Base-by-base conservation (phyloP, 345 rosid genomes). In the Dovyalis caffra region DNA sequence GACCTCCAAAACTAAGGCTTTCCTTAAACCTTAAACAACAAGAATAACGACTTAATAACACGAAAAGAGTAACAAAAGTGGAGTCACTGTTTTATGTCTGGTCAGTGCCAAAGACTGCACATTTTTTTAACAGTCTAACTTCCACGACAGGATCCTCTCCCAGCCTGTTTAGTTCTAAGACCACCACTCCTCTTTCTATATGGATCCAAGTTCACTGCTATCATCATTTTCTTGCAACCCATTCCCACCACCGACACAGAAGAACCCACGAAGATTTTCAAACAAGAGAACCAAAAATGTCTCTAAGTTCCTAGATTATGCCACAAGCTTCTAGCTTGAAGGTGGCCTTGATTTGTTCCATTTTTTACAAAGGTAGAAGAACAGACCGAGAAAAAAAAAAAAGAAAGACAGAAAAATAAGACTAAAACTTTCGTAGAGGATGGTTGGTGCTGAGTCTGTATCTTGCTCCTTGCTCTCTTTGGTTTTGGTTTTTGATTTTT, bases 61-160 rank as follows among this genome's bases (percentile, higher is more conserved):
- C 53, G 12, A 29, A 77, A 81, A 70, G 21, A 5, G 25, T 49
- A 6, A 20, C 56, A 49, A 20, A 49, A 49, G 23, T 20, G 56
- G n/a, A 20, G 56, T 49, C 56, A 2, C 56, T 49, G 56, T 21
- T 20, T 49, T 49, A n/a, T 49, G n/a, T 20, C 56, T 49, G 56
- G 56, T 49, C 72, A 29, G 66, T 21, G 66, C 68, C 75, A 65
- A 71, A 12, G 34, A 64, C 64, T 1, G 66, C 23, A 62, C 68
- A 56, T 47, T 73, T 32, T 8, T 28, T 26, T 31, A 29, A 18
- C 28, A 14, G 57, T 25, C 98, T 95, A 95, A 88, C 98, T 95
- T 71, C 99, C 99, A 56, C 99, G 89, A 87, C 99, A 95, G 71
- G 99, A 95, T 74, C 95, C 97, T 85, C 98, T 71, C 35, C 99